These are phyloP conservation scores for Blastomyces emzantsi DNA, from an alignment of 2,329 filamentous ascomycete genomes.

Conservation along the genomic window DNA sequence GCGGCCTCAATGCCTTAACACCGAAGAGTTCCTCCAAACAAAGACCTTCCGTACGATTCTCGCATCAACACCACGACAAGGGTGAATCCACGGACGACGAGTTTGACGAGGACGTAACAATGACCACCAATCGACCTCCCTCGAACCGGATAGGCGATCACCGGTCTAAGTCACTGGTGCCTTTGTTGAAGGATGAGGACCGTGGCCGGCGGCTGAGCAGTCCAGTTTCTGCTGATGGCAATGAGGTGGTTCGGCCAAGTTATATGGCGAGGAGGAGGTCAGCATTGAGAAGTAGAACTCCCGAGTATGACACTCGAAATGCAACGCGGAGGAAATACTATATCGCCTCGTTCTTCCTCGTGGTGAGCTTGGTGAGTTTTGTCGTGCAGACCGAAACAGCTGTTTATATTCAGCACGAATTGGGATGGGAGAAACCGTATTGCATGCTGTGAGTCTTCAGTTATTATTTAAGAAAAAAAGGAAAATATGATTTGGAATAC, in stretches of 20 bases:
- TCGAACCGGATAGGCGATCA: conserved; percentile 42
- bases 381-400: conserved; percentile 93
- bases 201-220: conserved; percentile 30
- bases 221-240: conserved; percentile 17
- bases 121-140: conserved; percentile 39
- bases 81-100: conserved; percentile 26
- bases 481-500: background rate
- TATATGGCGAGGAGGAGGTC: conserved; percentile 49
- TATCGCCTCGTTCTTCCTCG: conserved; percentile 74
- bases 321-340: conserved; percentile 76
- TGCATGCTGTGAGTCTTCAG: conserved; percentile 72
- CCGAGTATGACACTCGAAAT: conserved; percentile 53
- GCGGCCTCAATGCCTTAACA: background rate
- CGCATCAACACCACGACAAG: background rate
- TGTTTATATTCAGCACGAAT: conserved; percentile 82
- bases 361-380: conserved; percentile 76
- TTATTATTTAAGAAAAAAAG: background rate
- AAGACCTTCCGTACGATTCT: conserved; percentile 5
- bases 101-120: conserved; percentile 33
- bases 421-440: conserved; percentile 97
- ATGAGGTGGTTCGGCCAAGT: conserved; percentile 24
- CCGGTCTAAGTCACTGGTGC: conserved; percentile 39
- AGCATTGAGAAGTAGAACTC: conserved; percentile 68
- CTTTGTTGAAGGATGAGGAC: conserved; percentile 44
- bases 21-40: conserved; percentile 5